A percentile compares a stretch with the other conserved stretches of the same genome.
Conservation (phyloP, 805 yeast species). For the Saccharomycopsis sp. region DNA sequence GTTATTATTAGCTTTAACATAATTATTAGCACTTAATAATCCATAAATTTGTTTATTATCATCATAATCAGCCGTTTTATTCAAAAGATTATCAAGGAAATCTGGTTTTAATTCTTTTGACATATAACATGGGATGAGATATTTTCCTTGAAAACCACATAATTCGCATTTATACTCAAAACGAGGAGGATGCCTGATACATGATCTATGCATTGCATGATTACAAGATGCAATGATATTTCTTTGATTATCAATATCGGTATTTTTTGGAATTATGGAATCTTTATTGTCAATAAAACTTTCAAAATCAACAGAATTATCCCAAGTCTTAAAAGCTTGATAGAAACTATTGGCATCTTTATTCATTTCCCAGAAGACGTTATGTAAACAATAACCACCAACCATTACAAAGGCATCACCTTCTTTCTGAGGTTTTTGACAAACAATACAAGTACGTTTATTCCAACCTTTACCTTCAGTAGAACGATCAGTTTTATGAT, state of each 20-base stretch:
- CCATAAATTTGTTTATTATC: too few relatives aligned
- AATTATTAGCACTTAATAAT: too few relatives aligned
- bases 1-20: too few relatives aligned
- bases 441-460: slow-evolving; percentile 19
- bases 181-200: too few relatives aligned
- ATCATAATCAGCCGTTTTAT: too few relatives aligned
- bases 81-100: too few relatives aligned
- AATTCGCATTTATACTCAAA: too few relatives aligned
- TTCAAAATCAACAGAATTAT: slow-evolving; percentile 17
- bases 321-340: slow-evolving; percentile 9
- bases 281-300: background rate
- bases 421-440: slow-evolving; percentile 30
- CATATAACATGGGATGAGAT: too few relatives aligned
- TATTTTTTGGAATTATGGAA: too few relatives aligned
- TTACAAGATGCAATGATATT: slow-evolving; percentile 10
- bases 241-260: background rate
- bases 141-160: too few relatives aligned
- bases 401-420: slow-evolving; percentile 66
- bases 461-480: background rate
- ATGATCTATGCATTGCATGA: slow-evolving; percentile 11
- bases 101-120: too few relatives aligned
- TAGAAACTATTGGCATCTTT: slow-evolving; percentile 41
- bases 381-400: slow-evolving; percentile 43
- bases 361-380: slow-evolving; percentile 54
- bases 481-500: background rate